phyloP scores from a whole-genome alignment of 352 stramenopile genomes.

The Phytophthora aleatoria region DNA sequence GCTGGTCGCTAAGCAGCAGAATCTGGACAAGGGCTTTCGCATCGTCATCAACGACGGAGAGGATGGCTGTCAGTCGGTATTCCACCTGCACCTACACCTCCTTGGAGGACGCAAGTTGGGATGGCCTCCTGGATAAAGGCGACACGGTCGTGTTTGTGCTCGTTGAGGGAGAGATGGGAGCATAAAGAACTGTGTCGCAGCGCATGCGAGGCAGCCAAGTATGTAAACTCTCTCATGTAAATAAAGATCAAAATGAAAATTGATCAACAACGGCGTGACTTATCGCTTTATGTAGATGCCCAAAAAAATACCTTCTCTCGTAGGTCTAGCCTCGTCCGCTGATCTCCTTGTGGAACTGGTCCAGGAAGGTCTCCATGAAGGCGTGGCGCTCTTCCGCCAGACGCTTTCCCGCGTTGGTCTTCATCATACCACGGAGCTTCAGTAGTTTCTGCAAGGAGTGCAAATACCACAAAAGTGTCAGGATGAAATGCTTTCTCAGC shows the following conservation, averaged over 20 bases:
- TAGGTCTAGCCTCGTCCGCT: slow-evolving; percentile 40
- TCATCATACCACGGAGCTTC: slow-evolving; percentile 88
- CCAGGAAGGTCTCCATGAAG: slow-evolving; percentile 89
- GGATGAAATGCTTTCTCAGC: not conserved
- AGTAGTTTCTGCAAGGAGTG: slow-evolving; percentile 74
- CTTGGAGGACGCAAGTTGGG: slow-evolving; percentile 93
- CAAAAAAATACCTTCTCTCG: not conserved
- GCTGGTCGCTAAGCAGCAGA: slow-evolving; percentile 92
- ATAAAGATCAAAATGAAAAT: not conserved
- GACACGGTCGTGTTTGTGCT: slow-evolving; percentile 1
- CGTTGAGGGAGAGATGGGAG: not conserved
- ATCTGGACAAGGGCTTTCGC: slow-evolving; percentile 92
- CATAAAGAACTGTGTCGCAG: not conserved
- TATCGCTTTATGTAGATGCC: not conserved
- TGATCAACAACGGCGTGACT: not conserved
- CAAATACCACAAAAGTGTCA: slow-evolving; percentile 1
- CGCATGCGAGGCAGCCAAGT: not conserved
- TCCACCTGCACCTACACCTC: slow-evolving; percentile 95
- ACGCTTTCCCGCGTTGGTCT: slow-evolving; percentile 71
- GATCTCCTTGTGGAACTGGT: slow-evolving; percentile 84
- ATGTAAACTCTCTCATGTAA: not conserved
- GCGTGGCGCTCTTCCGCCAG: slow-evolving; percentile 82
- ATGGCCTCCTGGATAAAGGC: slow-evolving; percentile 91
- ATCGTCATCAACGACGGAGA: slow-evolving; percentile 98
- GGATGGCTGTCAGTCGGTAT: slow-evolving; percentile 91